Evolutionary conservation across 257 asterid genomes (phyloP), one percentile per base, ranked within the genome.

Genomic region (Penstemon barbatus): DNA sequence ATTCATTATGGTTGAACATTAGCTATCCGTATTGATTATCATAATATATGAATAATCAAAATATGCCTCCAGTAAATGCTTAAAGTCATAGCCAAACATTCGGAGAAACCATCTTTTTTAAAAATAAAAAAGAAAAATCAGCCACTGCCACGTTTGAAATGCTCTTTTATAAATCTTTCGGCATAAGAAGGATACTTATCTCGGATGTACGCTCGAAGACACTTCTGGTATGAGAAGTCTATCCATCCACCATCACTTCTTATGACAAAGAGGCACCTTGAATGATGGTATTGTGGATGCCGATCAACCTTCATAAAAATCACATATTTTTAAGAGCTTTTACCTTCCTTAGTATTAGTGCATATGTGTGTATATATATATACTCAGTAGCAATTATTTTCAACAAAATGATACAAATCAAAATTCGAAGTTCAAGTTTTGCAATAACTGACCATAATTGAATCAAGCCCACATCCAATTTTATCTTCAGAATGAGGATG

Each of bases 211-310:
- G 92, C 81, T 41, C 94, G 75, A 13, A 93, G 78, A 75, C 96
- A 93, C 81, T 90, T 93, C 82, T 93, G 99, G 86, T 93, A 93
- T 61, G 97, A 93, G 82, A 93, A 90, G 75, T 90, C 99, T 59
- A 93, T 90, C 99, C 96, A 90, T 70, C 84, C 95, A 60, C 97
- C 99, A n/a, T 93, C 99, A 0, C 77, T 77, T 81, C 97, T 82
- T 38, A 90, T 91, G 18, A 93, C 97, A 79, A 93, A 93, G 63
- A 93, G 95, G 85, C 97, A 93, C 82, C 98, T 86, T 12, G 99
- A 93, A 4, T 49, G 65, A 74, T 71, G 74, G 83, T 88, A 92
- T 44, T 86, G 96, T 10, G 98, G 98, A 78, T 92, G 98, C 65
- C 94, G 83, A 68, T 92, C 98, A 56, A 90, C 98, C 98, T 92